phyloP scores from a whole-genome alignment of 2,329 filamentous ascomycete species.

The Calonectria henricotiae region DNA sequence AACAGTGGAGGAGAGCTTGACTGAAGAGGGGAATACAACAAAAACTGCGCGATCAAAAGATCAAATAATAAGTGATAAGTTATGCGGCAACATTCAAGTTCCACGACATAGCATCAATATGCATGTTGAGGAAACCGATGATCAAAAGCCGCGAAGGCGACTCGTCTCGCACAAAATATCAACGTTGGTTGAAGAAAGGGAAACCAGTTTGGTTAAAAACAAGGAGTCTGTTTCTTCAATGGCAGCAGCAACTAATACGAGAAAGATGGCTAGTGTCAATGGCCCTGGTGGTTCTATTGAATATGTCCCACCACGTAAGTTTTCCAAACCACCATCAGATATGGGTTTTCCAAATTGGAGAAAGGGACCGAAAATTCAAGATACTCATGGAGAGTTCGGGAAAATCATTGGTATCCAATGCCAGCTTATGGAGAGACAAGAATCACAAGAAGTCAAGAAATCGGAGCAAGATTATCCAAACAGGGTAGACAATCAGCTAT shows the following conservation, averaged over 20 bases:
- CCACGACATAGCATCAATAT: too few species aligned
- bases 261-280: slow-evolving; percentile 1
- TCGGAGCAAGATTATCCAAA: not conserved
- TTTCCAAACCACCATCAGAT: slow-evolving; percentile 45
- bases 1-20: slow-evolving; percentile 54
- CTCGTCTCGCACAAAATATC: not conserved
- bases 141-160: too few species aligned
- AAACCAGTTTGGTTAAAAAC: not conserved
- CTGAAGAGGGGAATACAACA: slow-evolving; percentile 36
- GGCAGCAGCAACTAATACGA: not conserved
- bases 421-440: slow-evolving; percentile 1
- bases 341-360: not conserved
- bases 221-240: not conserved
- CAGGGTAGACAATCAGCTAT: not conserved
- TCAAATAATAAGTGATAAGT: not conserved
- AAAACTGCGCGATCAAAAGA: not conserved
- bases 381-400: not conserved
- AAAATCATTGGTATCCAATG: not conserved
- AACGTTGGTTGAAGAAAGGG: not conserved
- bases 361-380: not conserved
- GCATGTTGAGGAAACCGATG: not conserved
- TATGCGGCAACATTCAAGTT: not conserved
- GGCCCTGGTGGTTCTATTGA: slow-evolving; percentile 46
- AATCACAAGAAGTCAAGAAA: not conserved
- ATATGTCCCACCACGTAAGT: slow-evolving; percentile 52